phyloP scores from a whole-genome alignment of 163 green algal genomes.

The Coccomyxa subellipsoidea region DNA sequence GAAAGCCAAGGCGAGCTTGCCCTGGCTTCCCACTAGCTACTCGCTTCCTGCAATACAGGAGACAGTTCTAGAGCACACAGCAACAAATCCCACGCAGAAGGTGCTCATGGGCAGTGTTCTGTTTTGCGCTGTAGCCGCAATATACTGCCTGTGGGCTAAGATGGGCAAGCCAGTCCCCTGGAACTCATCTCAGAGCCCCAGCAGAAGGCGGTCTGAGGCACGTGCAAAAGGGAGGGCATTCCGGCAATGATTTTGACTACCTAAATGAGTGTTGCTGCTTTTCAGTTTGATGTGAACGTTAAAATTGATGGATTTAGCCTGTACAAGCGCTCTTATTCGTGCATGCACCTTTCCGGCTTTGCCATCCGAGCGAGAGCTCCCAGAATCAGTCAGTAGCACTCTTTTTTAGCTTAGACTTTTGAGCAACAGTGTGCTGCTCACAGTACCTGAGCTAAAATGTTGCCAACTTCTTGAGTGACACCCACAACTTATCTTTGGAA shows the following conservation, averaged over 20 bases:
- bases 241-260: neutral
- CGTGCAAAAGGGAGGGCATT: neutral
- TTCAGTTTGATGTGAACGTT: neutral
- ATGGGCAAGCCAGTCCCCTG: neutral
- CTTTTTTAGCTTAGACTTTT: too few relatives aligned
- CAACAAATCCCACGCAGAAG: neutral
- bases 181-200: neutral
- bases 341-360: too few relatives aligned
- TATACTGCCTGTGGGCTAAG: neutral
- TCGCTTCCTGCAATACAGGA: neutral
- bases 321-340: too few relatives aligned
- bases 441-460: too few relatives aligned
- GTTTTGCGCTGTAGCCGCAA: neutral
- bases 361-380: too few relatives aligned
- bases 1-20: neutral
- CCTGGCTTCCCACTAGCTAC: constrained; percentile 2
- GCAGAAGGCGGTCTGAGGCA: neutral
- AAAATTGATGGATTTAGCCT: too few relatives aligned
- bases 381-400: too few relatives aligned
- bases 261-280: neutral
- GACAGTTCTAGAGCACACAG: neutral
- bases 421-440: too few relatives aligned
- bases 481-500: too few relatives aligned
- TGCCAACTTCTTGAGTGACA: too few relatives aligned
- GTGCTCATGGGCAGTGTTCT: neutral